Percentiles rank a stretch among this genome's conserved stretches.
phyloP scores from a whole-genome alignment of 352 stramenopile species.

The Phytophthora fragariaefolia region DNA sequence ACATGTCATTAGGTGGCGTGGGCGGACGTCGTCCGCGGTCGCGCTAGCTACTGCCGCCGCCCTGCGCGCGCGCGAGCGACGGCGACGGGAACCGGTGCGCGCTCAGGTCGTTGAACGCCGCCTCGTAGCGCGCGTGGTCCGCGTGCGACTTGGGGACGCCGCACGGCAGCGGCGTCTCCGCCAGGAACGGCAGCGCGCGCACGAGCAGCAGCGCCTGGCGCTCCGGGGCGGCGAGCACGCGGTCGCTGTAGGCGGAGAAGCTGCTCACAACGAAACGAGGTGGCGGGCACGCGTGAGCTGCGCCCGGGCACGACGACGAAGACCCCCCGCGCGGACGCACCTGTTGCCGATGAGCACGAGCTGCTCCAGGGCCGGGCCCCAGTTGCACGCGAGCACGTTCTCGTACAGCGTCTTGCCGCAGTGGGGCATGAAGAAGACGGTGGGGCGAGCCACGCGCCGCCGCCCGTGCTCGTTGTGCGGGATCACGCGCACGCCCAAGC shows the following conservation, averaged over 20 bases:
- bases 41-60: conserved; percentile 26
- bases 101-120: conserved; percentile 79
- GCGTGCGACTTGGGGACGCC: conserved; percentile 54
- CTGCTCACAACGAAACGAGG: conserved; percentile 31
- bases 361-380: conserved; percentile 43
- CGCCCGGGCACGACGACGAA: too few species aligned
- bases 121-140: conserved; percentile 69
- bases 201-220: conserved; percentile 58
- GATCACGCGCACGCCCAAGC: conserved; percentile 57
- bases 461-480: conserved; percentile 68
- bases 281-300: conserved; percentile 8
- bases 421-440: conserved; percentile 94
- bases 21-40: not conserved
- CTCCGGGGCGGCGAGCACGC: conserved; percentile 52
- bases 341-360: conserved; percentile 91
- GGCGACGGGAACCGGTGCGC: conserved; percentile 31
- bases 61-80: conserved; percentile 15
- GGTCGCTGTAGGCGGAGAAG: conserved; percentile 82
- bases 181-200: conserved; percentile 52
- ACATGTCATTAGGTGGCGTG: conserved; percentile 7
- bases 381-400: conserved; percentile 90
- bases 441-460: conserved; percentile 45
- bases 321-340: conserved; percentile 8
- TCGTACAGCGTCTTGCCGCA: conserved; percentile 88
- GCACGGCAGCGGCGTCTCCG: conserved; percentile 50